These are phyloP conservation scores for Irpex sp. DNA, from an alignment of 1,284 basidiomycete genomes.

Conservation along the genomic window DNA sequence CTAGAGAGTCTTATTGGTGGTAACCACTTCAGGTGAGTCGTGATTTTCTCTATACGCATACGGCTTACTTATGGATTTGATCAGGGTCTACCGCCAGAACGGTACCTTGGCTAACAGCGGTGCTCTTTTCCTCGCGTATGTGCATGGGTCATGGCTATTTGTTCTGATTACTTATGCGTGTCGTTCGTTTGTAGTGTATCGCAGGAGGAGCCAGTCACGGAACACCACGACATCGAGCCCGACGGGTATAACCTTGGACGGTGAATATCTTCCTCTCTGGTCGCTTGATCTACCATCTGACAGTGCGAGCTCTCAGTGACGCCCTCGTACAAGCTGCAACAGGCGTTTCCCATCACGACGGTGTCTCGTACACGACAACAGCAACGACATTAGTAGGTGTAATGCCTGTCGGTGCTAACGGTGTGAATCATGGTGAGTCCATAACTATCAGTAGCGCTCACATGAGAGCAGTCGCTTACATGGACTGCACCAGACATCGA, in stretches of 20 bases:
- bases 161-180: too few relatives aligned
- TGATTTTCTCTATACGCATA: neutral
- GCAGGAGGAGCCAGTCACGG: constrained; percentile 45
- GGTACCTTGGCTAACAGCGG: constrained; percentile 54
- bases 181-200: constrained; percentile 42
- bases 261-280: constrained; percentile 15
- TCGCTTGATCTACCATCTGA: neutral
- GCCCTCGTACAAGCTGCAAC: constrained; percentile 39
- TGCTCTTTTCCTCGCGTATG: constrained; percentile 69
- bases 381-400: constrained; percentile 46
- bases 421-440: constrained; percentile 42
- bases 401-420: constrained; percentile 44
- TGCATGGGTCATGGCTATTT: constrained; percentile 4
- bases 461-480: neutral
- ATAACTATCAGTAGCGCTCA: neutral
- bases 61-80: neutral
- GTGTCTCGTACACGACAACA: constrained; percentile 46
- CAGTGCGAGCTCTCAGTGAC: constrained; percentile 30
- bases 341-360: constrained; percentile 39
- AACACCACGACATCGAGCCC: constrained; percentile 48
- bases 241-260: constrained; percentile 55
- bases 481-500: constrained; percentile 34
- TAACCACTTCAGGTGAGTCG: constrained; percentile 57
- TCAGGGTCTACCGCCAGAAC: constrained; percentile 72
- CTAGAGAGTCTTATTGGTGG: constrained; percentile 61